phyloP scores from a whole-genome alignment of 2,329 filamentous ascomycete genomes.

The Microsporum canis region DNA sequence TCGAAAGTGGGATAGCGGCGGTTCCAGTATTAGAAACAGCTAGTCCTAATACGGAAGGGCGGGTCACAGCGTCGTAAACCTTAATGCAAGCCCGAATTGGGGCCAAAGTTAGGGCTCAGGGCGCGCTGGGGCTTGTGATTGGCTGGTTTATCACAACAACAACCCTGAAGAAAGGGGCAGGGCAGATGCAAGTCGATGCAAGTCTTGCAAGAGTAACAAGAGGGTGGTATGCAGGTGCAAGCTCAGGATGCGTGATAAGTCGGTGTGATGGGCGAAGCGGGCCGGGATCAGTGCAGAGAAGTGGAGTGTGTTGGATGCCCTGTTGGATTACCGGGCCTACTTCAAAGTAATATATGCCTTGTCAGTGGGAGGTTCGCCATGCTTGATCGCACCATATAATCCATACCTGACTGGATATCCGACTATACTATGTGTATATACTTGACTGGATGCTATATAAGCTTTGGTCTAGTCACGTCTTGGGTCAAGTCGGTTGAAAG shows the following conservation, averaged over 20 bases:
- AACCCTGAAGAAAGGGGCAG: neutral
- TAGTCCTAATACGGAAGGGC: slow-evolving; percentile 11
- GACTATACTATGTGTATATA: neutral
- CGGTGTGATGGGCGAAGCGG: slow-evolving; percentile 1
- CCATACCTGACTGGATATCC: neutral
- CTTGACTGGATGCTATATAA: neutral
- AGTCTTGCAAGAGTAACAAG: neutral
- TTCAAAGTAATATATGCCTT: neutral
- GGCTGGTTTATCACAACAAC: neutral
- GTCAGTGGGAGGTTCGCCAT: neutral
- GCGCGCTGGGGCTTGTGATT: slow-evolving; percentile 7
- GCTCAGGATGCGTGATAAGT: slow-evolving; percentile 1
- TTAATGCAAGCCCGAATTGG: slow-evolving; percentile 9
- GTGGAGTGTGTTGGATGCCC: neutral
- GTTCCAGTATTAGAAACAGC: slow-evolving; percentile 12
- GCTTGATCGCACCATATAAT: neutral
- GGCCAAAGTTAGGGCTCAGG: slow-evolving; percentile 10
- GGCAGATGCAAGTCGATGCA: neutral
- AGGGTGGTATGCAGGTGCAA: neutral
- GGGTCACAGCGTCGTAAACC: slow-evolving; percentile 1
- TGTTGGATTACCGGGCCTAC: neutral
- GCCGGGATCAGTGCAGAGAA: slow-evolving; percentile 1
- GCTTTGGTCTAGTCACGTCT: neutral
- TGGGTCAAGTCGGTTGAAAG: neutral
- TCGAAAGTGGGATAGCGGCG: neutral